phyloP scores from a whole-genome alignment of 176 grass and related monocot genomes.

The Carex pumila region DNA sequence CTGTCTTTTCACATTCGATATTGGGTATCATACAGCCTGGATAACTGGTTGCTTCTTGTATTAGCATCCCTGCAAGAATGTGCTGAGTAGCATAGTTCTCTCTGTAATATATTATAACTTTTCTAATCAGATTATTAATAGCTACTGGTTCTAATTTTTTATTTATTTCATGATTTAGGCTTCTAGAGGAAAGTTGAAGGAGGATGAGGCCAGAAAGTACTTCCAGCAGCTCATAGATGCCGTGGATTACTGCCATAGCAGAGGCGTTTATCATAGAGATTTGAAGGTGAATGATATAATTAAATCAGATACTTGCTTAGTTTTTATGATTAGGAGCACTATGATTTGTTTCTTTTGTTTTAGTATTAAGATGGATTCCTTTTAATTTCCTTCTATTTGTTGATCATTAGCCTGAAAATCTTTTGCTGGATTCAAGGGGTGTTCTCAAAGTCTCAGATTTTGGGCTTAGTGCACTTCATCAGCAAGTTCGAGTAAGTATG shows the following conservation, averaged over 20 bases:
- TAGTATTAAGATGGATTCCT: not conserved
- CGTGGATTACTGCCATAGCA: conserved; percentile 98
- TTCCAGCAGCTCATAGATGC: conserved; percentile 95
- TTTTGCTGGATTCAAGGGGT: conserved; percentile 70
- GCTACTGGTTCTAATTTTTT: not conserved
- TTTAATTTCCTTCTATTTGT: conserved; percentile 13
- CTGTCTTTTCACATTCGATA: not conserved
- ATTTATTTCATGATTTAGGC: conserved; percentile 43
- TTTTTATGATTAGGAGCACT: not conserved
- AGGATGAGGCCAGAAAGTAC: conserved; percentile 96
- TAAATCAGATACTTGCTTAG: not conserved
- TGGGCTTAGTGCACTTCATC: conserved; percentile 79
- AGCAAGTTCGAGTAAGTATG: conserved; percentile 82
- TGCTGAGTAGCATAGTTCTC: not conserved
- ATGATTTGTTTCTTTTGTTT: conserved; percentile 2
- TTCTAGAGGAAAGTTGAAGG: conserved; percentile 68
- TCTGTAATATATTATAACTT: not conserved
- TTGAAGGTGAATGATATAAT: conserved; percentile 50
- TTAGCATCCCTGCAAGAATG: not conserved
- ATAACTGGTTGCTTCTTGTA: not conserved
- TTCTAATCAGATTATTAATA: not conserved
- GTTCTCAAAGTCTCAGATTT: conserved; percentile 92
- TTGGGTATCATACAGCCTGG: not conserved
- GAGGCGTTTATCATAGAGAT: conserved; percentile 91
- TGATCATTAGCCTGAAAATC: conserved; percentile 76